Evolutionary conservation across 345 rosid genomes (phyloP).

Genomic region (Orychophragmus violaceus): DNA sequence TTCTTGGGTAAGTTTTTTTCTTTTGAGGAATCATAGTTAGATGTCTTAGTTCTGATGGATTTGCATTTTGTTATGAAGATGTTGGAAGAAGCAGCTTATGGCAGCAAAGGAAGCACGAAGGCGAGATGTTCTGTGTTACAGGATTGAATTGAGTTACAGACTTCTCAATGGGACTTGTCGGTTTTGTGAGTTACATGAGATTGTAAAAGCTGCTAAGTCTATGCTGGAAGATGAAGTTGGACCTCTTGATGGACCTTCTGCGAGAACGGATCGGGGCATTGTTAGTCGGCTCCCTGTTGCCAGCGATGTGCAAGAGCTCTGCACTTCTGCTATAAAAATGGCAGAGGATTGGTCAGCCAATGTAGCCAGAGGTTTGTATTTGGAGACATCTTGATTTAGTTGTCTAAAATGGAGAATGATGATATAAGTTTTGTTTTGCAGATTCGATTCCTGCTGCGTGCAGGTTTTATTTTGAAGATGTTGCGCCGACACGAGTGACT

Average conservation of each 20-base stretch:
- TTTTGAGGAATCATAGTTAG: neutral
- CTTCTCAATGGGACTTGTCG: conserved; percentile 68
- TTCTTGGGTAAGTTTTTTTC: conserved; percentile 60
- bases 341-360: conserved; percentile 56
- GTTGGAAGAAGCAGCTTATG: conserved; percentile 83
- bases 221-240: conserved; percentile 85
- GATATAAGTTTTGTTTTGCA: conserved; percentile 15
- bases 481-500: conserved; percentile 49
- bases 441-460: conserved; percentile 49
- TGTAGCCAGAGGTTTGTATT: conserved; percentile 49
- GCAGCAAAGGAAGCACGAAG: conserved; percentile 89
- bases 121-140: conserved; percentile 71
- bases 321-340: conserved; percentile 60
- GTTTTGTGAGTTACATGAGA: conserved; percentile 62
- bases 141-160: conserved; percentile 77
- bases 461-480: conserved; percentile 81
- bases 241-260: conserved; percentile 57
- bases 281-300: conserved; percentile 88
- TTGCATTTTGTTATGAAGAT: conserved; percentile 28
- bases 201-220: conserved; percentile 63
- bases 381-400: neutral
- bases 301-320: conserved; percentile 66
- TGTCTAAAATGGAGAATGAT: neutral
- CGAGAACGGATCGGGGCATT: conserved; percentile 73
- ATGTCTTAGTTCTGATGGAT: neutral